These are phyloP conservation scores for Trichoderma sp. DNA, from an alignment of 2,329 filamentous ascomycete species.

Conservation along the genomic window DNA sequence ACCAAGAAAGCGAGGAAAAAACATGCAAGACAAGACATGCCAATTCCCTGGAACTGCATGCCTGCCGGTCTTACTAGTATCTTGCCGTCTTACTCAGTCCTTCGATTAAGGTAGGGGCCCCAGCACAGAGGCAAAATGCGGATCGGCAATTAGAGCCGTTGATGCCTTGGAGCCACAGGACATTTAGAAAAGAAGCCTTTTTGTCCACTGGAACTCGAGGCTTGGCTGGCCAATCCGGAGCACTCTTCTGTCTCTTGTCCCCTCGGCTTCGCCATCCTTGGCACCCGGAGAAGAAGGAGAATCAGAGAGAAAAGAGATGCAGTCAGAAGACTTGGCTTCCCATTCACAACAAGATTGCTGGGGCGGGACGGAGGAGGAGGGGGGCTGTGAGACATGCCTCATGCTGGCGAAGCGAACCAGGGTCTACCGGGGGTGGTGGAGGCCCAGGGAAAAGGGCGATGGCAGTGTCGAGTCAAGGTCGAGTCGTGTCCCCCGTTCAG, in stretches of 20 bases:
- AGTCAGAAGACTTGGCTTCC: not conserved
- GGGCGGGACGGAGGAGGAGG: not conserved
- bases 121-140: not conserved
- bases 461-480: constrained; percentile 2
- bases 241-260: not conserved
- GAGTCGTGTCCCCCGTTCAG: not conserved
- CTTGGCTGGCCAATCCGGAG: not conserved
- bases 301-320: not conserved
- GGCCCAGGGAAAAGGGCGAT: constrained; percentile 1
- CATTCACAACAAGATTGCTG: not conserved
- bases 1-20: too few relatives aligned
- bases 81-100: not conserved
- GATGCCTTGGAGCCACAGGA: not conserved
- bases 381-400: constrained; percentile 18
- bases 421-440: not conserved
- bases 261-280: constrained; percentile 11
- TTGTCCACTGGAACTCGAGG: not conserved
- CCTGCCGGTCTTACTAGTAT: too few relatives aligned
- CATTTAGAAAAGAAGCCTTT: not conserved
- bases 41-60: too few relatives aligned
- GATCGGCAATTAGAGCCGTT: constrained; percentile 21
- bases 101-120: not conserved
- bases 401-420: constrained; percentile 1
- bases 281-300: not conserved
- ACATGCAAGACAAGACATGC: too few relatives aligned